phyloP scores from a whole-genome alignment of 345 rosid genomes.

The Trapa incisa region DNA sequence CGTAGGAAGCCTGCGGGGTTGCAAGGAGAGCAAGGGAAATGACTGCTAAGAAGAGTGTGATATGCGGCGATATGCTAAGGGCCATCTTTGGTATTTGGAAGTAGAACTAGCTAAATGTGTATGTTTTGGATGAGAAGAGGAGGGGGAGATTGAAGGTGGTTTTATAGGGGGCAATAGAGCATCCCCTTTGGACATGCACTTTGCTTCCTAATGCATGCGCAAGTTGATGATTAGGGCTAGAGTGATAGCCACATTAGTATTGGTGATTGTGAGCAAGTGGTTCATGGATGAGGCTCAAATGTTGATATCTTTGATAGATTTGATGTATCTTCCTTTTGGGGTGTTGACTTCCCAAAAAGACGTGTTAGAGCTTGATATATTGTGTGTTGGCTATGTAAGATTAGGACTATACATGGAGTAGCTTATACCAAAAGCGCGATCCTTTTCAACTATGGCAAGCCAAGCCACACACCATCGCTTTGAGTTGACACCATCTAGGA shows the following conservation, averaged over 20 bases:
- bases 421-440: no score
- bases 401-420: no score
- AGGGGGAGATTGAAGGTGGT: not conserved
- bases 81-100: not conserved
- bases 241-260: not conserved
- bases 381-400: no score
- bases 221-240: not conserved
- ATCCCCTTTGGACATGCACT: slow-evolving; percentile 1
- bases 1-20: not conserved
- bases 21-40: not conserved
- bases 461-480: no score
- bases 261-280: no score
- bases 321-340: no score
- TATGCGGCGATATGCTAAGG: not conserved
- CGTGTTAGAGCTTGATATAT: no score
- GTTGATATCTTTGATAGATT: no score
- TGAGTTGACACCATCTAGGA: no score
- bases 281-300: no score
- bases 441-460: no score
- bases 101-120: not conserved
- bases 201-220: not conserved
- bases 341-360: no score
- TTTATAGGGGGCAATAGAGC: not conserved
- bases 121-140: not conserved
- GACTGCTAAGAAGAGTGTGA: not conserved